Base-by-base conservation (phyloP, 2,329 filamentous ascomycete genomes). In the Ophiocordyceps camponoti-rufipedis region DNA sequence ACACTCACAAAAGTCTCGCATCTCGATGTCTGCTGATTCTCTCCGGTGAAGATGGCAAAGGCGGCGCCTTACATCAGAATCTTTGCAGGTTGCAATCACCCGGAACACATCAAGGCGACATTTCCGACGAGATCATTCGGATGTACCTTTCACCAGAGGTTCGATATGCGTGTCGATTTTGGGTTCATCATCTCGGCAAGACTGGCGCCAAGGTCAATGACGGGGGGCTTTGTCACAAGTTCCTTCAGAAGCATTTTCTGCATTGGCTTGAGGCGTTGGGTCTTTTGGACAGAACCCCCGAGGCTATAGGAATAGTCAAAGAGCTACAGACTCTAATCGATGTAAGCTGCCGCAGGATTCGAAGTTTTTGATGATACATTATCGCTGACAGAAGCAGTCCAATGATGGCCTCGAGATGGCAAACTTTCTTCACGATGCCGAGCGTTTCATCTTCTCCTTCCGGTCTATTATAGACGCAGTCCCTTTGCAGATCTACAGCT, bases 261-360 rank as follows among this genome's bases (percentile, higher is more conserved):
- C 53, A 66, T 47, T 67, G 62, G 62, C 52, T 66, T 12, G 62
- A 67, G 49, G 61, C 56, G 13, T 48, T 65, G 13, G 57, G 56
- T 45, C 51, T 62, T 16, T 47, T 64, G 28, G 52, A 53, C 19
- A 54, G 55, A 29, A 44, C 45, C 14, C 43, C 45, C 7, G 50
- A 51, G 19, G 47, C 28, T 12, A 45, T 47, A 2, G 14, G 18
- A 4, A n/a, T 51, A 0, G 41, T 55, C 1, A 23, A 46, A 4
- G 45, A 48, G n/a, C 28, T 55, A 23, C 41, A 49, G 28, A 18
- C 5, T 28, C 18, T 28, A 2, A 18, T 13, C n/a, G 18, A 43
- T 33, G 47, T 50, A 16, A 35, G 48, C 43, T n/a, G 16, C 13
- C 18, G 4, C 8, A 9, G 7, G 14, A 7, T 5, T 14, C 18